Conservation (phyloP, 768 basidiomycete species). For the Mycena vulgaris region DNA sequence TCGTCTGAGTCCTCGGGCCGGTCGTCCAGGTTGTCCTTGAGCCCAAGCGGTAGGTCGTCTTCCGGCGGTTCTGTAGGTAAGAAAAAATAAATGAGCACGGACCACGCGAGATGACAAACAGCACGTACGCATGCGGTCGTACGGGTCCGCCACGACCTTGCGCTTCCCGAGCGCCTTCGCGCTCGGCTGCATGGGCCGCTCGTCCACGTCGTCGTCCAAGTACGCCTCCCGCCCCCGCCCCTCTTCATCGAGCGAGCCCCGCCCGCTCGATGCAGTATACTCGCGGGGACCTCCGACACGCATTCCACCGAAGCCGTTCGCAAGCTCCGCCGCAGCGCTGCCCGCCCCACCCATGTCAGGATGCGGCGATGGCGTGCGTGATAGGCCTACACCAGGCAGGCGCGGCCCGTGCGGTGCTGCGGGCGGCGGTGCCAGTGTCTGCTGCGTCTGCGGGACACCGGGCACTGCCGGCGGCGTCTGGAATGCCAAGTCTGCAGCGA, state of each 20-base stretch:
- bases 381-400: constrained; percentile 66
- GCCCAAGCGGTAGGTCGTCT: constrained; percentile 69
- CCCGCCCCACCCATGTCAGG: constrained; percentile 37
- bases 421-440: constrained; percentile 74
- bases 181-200: constrained; percentile 74
- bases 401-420: constrained; percentile 82
- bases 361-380: constrained; percentile 81
- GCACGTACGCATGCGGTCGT: constrained; percentile 54
- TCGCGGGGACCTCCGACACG: constrained; percentile 4
- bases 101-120: no score
- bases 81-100: background rate
- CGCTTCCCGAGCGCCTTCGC: constrained; percentile 93
- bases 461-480: constrained; percentile 7
- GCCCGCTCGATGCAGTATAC: constrained; percentile 14
- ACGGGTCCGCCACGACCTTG: constrained; percentile 69
- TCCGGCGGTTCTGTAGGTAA: constrained; percentile 61
- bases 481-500: constrained; percentile 6
- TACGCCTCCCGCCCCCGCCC: constrained; percentile 28
- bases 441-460: background rate
- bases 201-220: constrained; percentile 51
- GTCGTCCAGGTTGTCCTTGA: constrained; percentile 47
- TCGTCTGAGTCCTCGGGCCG: constrained; percentile 66
- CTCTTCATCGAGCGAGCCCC: constrained; percentile 1
- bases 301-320: constrained; percentile 13
- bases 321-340: constrained; percentile 18